These are phyloP conservation scores for Phytophthora capsici DNA, from an alignment of 352 stramenopile genomes.

Conservation along the genomic window DNA sequence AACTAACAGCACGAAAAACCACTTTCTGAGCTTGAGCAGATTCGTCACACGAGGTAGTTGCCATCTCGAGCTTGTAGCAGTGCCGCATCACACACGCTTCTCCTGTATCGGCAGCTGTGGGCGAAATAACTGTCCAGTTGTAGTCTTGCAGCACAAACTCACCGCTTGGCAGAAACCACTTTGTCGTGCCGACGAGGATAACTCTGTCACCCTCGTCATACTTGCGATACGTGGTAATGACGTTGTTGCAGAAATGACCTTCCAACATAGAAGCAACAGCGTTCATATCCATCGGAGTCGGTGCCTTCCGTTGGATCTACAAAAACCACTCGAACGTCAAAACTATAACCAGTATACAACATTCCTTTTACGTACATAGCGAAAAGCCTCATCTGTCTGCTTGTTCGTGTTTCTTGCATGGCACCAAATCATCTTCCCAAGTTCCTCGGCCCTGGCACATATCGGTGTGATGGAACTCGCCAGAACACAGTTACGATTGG, in stretches of 20 bases:
- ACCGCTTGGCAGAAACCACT: conserved; percentile 26
- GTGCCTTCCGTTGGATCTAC: conserved; percentile 2
- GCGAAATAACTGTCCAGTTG: conserved; percentile 27
- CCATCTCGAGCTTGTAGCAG: conserved; percentile 23
- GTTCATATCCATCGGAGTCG: conserved; percentile 24
- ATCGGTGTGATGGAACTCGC: conserved; percentile 27
- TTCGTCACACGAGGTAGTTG: neutral
- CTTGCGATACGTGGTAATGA: conserved; percentile 11
- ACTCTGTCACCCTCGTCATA: conserved; percentile 25
- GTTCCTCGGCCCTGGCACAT: conserved; percentile 1
- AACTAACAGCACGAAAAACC: conserved; percentile 1
- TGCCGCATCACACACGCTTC: conserved; percentile 12
- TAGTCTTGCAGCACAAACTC: conserved; percentile 27
- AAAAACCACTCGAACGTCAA: neutral
- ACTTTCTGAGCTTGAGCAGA: conserved; percentile 5
- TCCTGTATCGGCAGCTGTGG: neutral
- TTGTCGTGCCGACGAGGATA: conserved; percentile 20
- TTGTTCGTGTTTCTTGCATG: conserved; percentile 11
- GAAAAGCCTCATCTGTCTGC: conserved; percentile 10
- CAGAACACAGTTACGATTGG: conserved; percentile 1
- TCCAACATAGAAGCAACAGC: conserved; percentile 10
- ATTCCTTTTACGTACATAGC: conserved; percentile 11
- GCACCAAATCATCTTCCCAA: conserved; percentile 20
- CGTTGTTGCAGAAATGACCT: conserved; percentile 3
- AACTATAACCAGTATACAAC: neutral